Evolutionary conservation across 2,329 filamentous ascomycete species (phyloP).

Genomic region (Aaosphaeria pasadenensis): DNA sequence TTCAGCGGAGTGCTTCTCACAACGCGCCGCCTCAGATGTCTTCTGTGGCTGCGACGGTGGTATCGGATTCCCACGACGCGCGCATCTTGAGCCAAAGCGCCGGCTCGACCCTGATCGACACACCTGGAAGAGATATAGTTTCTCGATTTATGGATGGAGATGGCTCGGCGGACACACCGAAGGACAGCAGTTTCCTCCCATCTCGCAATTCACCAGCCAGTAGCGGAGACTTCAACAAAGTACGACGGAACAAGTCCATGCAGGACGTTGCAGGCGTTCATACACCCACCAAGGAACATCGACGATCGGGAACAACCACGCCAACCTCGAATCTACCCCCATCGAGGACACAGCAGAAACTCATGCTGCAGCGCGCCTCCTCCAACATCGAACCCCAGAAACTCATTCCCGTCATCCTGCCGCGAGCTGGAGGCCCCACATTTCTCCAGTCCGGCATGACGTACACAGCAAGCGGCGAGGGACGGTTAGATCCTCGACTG

Average conservation of each 20-base stretch:
- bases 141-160: conserved; percentile 46
- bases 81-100: conserved; percentile 35
- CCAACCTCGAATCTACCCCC: conserved; percentile 37
- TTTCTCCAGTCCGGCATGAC: conserved; percentile 34
- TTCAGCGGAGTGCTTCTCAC: conserved; percentile 62
- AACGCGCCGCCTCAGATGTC: conserved; percentile 65
- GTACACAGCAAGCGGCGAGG: conserved; percentile 33
- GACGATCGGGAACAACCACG: conserved; percentile 37
- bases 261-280: conserved; percentile 33
- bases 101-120: conserved; percentile 39
- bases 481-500: conserved; percentile 59
- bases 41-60: conserved; percentile 54
- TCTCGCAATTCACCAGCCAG: conserved; percentile 19
- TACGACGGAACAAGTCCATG: conserved; percentile 38
- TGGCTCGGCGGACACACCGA: conserved; percentile 40
- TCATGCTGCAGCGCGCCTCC: conserved; percentile 71
- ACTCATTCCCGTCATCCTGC: conserved; percentile 38
- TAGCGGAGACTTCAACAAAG: conserved; percentile 22
- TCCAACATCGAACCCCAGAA: conserved; percentile 66
- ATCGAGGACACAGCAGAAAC: conserved; percentile 71
- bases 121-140: conserved; percentile 40
- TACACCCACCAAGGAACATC: conserved; percentile 22
- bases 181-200: conserved; percentile 35
- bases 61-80: conserved; percentile 34
- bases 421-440: conserved; percentile 32